A percentile compares a stretch with the other conserved stretches of the same genome.
These are phyloP conservation scores for Fusarium pseudonygamai DNA, from an alignment of 2,329 filamentous ascomycete species.

Conservation along the genomic window DNA sequence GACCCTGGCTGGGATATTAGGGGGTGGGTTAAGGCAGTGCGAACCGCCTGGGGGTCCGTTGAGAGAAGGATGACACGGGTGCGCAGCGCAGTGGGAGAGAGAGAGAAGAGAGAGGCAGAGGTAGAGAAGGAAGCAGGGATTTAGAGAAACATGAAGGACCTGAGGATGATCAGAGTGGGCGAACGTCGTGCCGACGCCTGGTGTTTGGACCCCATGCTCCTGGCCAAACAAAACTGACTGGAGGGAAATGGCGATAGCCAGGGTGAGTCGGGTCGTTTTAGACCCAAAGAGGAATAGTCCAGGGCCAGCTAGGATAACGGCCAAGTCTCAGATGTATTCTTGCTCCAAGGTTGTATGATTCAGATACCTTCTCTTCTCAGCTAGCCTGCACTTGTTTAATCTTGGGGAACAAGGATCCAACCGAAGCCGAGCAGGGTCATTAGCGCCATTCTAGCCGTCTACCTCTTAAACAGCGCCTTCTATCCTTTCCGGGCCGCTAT, in stretches of 20 bases:
- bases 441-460: constrained; percentile 26
- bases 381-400: constrained; percentile 40
- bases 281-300: constrained; percentile 13
- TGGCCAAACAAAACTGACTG: constrained; percentile 28
- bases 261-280: constrained; percentile 28
- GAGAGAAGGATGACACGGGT: constrained; percentile 1
- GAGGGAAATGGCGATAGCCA: constrained; percentile 41
- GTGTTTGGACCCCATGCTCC: constrained; percentile 41
- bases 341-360: background rate
- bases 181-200: constrained; percentile 34
- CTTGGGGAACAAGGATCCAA: constrained; percentile 43
- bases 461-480: constrained; percentile 25
- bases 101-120: constrained; percentile 5
- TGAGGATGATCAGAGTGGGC: constrained; percentile 35
- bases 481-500: constrained; percentile 1
- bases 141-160: constrained; percentile 24
- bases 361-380: constrained; percentile 26
- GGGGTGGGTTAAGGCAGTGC: constrained; percentile 26
- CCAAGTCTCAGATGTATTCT: constrained; percentile 22
- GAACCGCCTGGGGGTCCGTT: constrained; percentile 11
- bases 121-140: constrained; percentile 16
- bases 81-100: constrained; percentile 7
- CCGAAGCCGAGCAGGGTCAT: constrained; percentile 35
- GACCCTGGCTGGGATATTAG: constrained; percentile 31
- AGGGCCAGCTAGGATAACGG: constrained; percentile 28